Conservation (phyloP, 179 eudicot genomes). For the Camellia oleifera region DNA sequence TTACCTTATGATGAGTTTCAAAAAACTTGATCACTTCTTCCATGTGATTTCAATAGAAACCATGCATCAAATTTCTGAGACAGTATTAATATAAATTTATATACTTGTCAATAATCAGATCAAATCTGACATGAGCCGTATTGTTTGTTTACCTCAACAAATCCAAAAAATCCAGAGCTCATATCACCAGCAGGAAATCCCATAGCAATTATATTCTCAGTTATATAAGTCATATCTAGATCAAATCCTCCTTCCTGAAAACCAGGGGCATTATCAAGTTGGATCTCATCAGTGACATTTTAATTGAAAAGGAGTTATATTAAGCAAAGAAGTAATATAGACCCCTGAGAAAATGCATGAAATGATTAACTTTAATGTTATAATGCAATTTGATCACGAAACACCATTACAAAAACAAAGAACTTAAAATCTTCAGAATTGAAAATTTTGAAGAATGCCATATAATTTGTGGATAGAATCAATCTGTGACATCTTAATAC, state of each 20-base stretch:
- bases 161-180: slow-evolving; percentile 94
- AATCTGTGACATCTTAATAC: neutral
- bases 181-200: slow-evolving; percentile 99
- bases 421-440: neutral
- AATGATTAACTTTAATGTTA: neutral
- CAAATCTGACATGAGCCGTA: neutral
- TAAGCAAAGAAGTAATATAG: neutral
- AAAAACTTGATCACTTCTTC: slow-evolving; percentile 96
- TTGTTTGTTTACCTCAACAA: slow-evolving; percentile 67
- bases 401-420: neutral
- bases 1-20: slow-evolving; percentile 90
- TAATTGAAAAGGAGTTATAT: neutral
- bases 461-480: neutral
- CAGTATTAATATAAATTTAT: slow-evolving; percentile 4
- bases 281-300: neutral
- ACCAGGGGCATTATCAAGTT: slow-evolving; percentile 16
- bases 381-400: neutral
- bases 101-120: neutral
- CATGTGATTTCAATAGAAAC: slow-evolving; percentile 90
- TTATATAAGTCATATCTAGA: slow-evolving; percentile 90
- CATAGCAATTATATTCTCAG: slow-evolving; percentile 93
- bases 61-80: slow-evolving; percentile 47
- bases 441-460: neutral
- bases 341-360: neutral
- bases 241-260: slow-evolving; percentile 92